A percentile compares a stretch with the other conserved stretches of the same genome.
These are phyloP conservation scores for Dryas alaskensis DNA, from an alignment of 306 rosid species.

Conservation along the genomic window DNA sequence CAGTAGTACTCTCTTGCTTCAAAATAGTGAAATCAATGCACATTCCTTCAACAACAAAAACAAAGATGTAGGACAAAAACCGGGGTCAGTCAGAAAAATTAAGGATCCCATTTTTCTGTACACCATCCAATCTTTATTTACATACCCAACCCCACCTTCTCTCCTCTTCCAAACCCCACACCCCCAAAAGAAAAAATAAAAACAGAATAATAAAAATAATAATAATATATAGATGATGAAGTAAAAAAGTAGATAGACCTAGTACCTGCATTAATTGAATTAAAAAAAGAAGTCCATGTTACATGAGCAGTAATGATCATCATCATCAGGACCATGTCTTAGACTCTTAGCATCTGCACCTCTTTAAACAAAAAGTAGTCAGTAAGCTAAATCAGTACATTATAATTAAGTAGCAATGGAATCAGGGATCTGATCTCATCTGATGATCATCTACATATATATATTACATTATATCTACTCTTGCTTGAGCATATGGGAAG, in stretches of 20 bases:
- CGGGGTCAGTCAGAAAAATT: conserved; percentile 34
- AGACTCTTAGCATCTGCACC: not conserved
- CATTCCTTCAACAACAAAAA: conserved; percentile 59
- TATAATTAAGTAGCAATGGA: conserved; percentile 21
- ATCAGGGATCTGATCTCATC: not conserved
- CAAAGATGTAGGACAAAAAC: conserved; percentile 61
- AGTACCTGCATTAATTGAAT: conserved; percentile 30
- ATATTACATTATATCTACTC: conserved; percentile 20
- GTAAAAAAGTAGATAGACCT: conserved; percentile 8
- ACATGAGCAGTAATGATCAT: conserved; percentile 5
- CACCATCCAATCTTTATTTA: conserved; percentile 10
- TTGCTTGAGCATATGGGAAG: conserved; percentile 60
- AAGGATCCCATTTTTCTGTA: conserved; percentile 22
- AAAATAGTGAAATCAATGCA: conserved; percentile 47
- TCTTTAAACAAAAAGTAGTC: conserved; percentile 23
- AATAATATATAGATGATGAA: not conserved
- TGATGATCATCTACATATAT: not conserved
- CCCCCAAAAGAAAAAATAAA: not conserved
- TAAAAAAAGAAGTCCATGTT: conserved; percentile 26
- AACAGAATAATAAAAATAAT: not conserved
- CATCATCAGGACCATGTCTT: conserved; percentile 34
- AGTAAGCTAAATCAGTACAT: conserved; percentile 29
- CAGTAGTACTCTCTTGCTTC: not conserved
- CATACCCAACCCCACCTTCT: conserved; percentile 26
- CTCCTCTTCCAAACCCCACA: conserved; percentile 3